Evolutionary conservation across 306 rosid species (phyloP).

Genomic region (Dicorynia guianensis): DNA sequence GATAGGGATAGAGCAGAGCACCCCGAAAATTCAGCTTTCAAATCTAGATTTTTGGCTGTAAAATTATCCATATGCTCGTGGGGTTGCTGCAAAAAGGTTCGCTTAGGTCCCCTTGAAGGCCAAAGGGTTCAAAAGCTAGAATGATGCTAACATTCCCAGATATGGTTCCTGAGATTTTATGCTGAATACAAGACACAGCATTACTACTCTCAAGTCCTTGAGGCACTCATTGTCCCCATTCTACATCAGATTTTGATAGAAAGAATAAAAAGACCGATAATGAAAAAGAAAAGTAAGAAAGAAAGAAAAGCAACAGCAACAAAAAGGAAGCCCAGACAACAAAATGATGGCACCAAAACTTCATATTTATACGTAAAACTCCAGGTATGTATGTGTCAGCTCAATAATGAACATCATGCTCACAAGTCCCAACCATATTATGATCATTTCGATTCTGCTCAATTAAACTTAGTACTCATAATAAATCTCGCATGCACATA

Average conservation of each 20-base stretch:
- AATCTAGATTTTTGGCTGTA: conserved; percentile 50
- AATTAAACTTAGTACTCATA: conserved; percentile 20
- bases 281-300: conserved; percentile 32
- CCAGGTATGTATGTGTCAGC: conserved; percentile 26
- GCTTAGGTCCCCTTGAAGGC: conserved; percentile 46
- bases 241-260: conserved; percentile 25
- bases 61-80: conserved; percentile 56
- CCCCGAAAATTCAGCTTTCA: conserved; percentile 41
- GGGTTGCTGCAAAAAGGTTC: conserved; percentile 62
- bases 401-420: conserved; percentile 49
- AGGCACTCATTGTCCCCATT: conserved; percentile 60
- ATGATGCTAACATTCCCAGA: conserved; percentile 64
- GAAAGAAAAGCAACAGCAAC: conserved; percentile 35
- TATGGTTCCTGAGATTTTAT: conserved; percentile 66
- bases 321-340: conserved; percentile 39
- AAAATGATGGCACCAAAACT: conserved; percentile 35
- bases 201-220: conserved; percentile 55
- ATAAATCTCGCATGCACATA: conserved; percentile 21
- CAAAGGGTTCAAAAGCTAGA: conserved; percentile 75
- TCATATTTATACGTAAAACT: conserved; percentile 26
- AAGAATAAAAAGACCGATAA: conserved; percentile 41
- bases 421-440: conserved; percentile 50
- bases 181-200: conserved; percentile 85
- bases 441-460: conserved; percentile 37
- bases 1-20: conserved; percentile 54